A percentile compares a stretch with the other conserved stretches of the same genome.
Evolutionary conservation across 805 yeast genomes (phyloP).

Genomic region (Cephaloascus fragrans): DNA sequence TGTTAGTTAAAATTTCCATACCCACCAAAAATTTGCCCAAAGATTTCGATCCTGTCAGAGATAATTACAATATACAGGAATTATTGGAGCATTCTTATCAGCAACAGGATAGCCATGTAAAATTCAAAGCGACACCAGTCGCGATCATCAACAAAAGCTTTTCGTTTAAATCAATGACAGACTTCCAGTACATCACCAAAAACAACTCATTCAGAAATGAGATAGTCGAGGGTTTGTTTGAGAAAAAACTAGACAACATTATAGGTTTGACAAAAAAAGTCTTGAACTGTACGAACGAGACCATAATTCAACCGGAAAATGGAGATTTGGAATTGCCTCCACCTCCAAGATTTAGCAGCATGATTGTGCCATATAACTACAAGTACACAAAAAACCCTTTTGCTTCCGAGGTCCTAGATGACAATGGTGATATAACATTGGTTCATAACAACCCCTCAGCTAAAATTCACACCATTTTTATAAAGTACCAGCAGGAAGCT

Average conservation of each 20-base stretch:
- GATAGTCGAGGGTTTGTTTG: slow-evolving; percentile 27
- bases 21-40: slow-evolving; percentile 43
- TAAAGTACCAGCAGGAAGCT: slow-evolving; percentile 31
- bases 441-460: slow-evolving; percentile 32
- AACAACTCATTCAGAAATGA: slow-evolving; percentile 39
- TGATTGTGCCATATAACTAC: slow-evolving; percentile 69
- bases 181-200: slow-evolving; percentile 67
- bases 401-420: slow-evolving; percentile 36
- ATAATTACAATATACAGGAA: slow-evolving; percentile 31
- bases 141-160: slow-evolving; percentile 61
- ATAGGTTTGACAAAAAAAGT: slow-evolving; percentile 24
- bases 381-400: slow-evolving; percentile 66
- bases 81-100: slow-evolving; percentile 24
- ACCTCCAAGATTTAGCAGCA: slow-evolving; percentile 74
- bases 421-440: slow-evolving; percentile 49
- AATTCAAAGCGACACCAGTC: slow-evolving; percentile 43
- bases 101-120: slow-evolving; percentile 10
- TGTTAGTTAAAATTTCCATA: slow-evolving; percentile 47
- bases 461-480: slow-evolving; percentile 45
- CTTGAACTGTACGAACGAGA: slow-evolving; percentile 15
- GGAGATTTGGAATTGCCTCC: slow-evolving; percentile 62
- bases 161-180: slow-evolving; percentile 78
- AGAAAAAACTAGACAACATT: slow-evolving; percentile 31
- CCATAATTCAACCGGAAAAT: slow-evolving; percentile 13
- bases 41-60: slow-evolving; percentile 20